Conservation (phyloP, 2,329 filamentous ascomycete species). For the Paecilomyces niveus region DNA sequence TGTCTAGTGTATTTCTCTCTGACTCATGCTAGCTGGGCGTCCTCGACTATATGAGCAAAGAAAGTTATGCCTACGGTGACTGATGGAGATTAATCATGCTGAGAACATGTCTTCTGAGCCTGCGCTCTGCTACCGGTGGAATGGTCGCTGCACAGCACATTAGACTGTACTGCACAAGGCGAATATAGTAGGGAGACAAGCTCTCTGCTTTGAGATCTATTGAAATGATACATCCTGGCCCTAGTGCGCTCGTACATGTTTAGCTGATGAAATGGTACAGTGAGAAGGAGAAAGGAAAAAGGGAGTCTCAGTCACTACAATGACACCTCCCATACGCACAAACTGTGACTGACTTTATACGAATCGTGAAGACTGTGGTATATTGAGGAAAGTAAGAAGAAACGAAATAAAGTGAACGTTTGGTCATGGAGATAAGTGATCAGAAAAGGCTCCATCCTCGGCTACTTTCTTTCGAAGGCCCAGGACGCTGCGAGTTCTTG, state of each 20-base stretch:
- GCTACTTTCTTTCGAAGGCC: conserved; percentile 28
- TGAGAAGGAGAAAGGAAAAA: neutral
- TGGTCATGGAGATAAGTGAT: conserved; percentile 6
- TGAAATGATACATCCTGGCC: neutral
- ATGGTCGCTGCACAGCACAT: neutral
- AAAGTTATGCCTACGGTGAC: no score
- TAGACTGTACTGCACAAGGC: neutral
- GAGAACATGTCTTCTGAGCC: no score
- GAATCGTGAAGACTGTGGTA: neutral
- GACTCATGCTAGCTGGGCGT: no score
- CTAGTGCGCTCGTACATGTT: neutral
- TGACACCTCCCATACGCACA: neutral
- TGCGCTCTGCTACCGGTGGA: no score
- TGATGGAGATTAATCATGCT: no score
- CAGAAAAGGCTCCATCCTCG: conserved; percentile 40
- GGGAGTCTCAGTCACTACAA: neutral
- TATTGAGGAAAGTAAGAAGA: neutral
- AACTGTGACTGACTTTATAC: neutral
- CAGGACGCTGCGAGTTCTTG: conserved; percentile 31
- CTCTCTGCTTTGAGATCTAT: neutral
- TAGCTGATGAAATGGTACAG: neutral
- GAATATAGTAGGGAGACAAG: neutral
- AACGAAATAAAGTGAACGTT: neutral
- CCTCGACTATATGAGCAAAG: no score
- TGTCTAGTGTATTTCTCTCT: no score